phyloP scores from a whole-genome alignment of 179 eudicot species.

The Corrigiola litoralis region DNA sequence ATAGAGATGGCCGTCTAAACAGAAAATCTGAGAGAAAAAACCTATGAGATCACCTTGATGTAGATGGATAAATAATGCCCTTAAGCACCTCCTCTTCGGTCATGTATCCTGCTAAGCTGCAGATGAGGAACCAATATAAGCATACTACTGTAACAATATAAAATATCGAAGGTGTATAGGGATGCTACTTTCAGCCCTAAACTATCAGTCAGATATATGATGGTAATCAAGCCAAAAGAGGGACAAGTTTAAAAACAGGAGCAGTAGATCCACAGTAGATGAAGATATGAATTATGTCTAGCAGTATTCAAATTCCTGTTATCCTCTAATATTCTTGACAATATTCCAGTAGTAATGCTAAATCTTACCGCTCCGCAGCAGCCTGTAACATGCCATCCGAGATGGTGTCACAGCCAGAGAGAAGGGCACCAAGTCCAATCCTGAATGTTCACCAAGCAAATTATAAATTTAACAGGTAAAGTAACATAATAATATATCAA shows the following conservation, averaged over 20 bases:
- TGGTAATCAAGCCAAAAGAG: not conserved
- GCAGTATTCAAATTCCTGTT: not conserved
- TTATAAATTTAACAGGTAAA: not conserved
- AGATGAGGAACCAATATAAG: conserved; percentile 5
- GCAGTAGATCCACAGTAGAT: not conserved
- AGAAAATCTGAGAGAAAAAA: not conserved
- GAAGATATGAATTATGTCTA: not conserved
- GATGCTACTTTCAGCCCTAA: too few relatives aligned
- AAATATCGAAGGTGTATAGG: too few relatives aligned
- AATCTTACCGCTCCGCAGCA: conserved; percentile 82
- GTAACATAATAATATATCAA: not conserved
- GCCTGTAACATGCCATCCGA: conserved; percentile 99
- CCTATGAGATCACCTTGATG: conserved; percentile 48
- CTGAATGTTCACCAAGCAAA: conserved; percentile 35
- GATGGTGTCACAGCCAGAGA: conserved; percentile 73
- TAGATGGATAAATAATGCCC: conserved; percentile 84
- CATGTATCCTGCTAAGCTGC: conserved; percentile 91
- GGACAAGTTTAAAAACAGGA: not conserved
- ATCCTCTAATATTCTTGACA: not conserved
- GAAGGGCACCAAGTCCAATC: conserved; percentile 96
- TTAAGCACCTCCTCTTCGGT: conserved; percentile 82
- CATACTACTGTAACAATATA: too few relatives aligned
- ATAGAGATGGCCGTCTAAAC: conserved; percentile 1
- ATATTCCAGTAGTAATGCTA: conserved; percentile 3
- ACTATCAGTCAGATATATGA: too few relatives aligned